phyloP scores from a whole-genome alignment of 768 basidiomycete genomes.

The Hygrophorus russula region DNA sequence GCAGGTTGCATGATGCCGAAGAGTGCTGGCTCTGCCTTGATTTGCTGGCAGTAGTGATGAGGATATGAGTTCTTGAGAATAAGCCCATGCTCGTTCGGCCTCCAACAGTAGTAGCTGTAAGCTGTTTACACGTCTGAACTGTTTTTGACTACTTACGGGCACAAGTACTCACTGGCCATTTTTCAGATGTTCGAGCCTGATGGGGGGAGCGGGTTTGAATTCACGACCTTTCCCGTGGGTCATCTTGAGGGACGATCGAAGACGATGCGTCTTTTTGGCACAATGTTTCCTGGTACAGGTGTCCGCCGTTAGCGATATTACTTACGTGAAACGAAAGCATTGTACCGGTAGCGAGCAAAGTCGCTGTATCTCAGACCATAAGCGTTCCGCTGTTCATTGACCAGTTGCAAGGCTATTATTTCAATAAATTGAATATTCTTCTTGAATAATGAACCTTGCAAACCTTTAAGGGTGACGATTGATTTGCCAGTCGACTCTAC shows the following conservation, averaged over 20 bases:
- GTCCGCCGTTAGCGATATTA: background rate
- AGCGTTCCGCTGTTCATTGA: constrained; percentile 80
- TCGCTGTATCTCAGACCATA: constrained; percentile 92
- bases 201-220: constrained; percentile 71
- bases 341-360: constrained; percentile 72
- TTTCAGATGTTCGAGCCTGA: constrained; percentile 59
- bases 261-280: constrained; percentile 78
- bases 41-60: constrained; percentile 42
- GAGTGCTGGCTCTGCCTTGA: constrained; percentile 37
- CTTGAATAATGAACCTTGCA: background rate
- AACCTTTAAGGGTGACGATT: constrained; percentile 27
- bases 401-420: constrained; percentile 60
- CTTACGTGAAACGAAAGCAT: background rate
- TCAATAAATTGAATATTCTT: background rate
- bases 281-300: constrained; percentile 65
- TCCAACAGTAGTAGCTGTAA: constrained; percentile 82
- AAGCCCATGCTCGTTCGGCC: constrained; percentile 85
- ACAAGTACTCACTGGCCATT: constrained; percentile 66
- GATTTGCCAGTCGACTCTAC: constrained; percentile 19
- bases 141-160: constrained; percentile 3
- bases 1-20: constrained; percentile 66
- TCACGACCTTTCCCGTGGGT: constrained; percentile 85
- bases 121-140: constrained; percentile 23
- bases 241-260: constrained; percentile 74
- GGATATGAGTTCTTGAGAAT: constrained; percentile 67